Evolutionary conservation across 768 basidiomycete species (phyloP).

Genomic region (Pisolithus albus): DNA sequence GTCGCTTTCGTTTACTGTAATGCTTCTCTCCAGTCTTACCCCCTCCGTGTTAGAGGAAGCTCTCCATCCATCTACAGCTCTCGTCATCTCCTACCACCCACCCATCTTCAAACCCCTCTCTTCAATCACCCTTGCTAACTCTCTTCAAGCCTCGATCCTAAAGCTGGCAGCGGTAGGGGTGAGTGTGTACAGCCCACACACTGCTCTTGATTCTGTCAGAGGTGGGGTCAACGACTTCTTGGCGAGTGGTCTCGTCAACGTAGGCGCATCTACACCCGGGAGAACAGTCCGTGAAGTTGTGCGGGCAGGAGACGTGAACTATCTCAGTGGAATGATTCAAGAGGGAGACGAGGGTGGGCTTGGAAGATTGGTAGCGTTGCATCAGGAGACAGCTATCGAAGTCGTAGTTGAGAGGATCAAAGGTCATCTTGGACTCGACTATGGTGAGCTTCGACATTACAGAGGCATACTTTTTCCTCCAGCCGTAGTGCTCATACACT

Average conservation of each 20-base stretch:
- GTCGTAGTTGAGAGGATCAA: conserved; percentile 65
- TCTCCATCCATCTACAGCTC: conserved; percentile 48
- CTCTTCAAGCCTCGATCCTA: conserved; percentile 76
- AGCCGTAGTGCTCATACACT: too few relatives aligned
- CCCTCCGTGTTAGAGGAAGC: conserved; percentile 66
- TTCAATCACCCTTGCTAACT: conserved; percentile 68
- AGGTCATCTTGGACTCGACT: conserved; percentile 48
- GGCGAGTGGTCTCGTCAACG: conserved; percentile 44
- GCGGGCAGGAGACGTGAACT: conserved; percentile 21
- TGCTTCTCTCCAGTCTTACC: conserved; percentile 52
- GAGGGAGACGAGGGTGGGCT: conserved; percentile 47
- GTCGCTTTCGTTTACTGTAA: conserved; percentile 4
- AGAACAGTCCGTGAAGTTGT: not conserved
- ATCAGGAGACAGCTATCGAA: conserved; percentile 50
- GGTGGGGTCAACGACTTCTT: conserved; percentile 93
- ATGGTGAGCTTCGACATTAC: conserved; percentile 36
- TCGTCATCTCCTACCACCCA: conserved; percentile 81
- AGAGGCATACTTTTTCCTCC: too few relatives aligned
- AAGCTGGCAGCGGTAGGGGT: conserved; percentile 77
- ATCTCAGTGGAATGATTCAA: conserved; percentile 28
- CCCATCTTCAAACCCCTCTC: conserved; percentile 72
- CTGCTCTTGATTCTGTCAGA: conserved; percentile 75
- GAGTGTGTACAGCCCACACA: conserved; percentile 84
- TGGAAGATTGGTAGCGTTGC: conserved; percentile 63
- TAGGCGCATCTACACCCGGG: conserved; percentile 11